phyloP scores from a whole-genome alignment of 805 yeast genomes.

The Saccharomyces eubayanus region DNA sequence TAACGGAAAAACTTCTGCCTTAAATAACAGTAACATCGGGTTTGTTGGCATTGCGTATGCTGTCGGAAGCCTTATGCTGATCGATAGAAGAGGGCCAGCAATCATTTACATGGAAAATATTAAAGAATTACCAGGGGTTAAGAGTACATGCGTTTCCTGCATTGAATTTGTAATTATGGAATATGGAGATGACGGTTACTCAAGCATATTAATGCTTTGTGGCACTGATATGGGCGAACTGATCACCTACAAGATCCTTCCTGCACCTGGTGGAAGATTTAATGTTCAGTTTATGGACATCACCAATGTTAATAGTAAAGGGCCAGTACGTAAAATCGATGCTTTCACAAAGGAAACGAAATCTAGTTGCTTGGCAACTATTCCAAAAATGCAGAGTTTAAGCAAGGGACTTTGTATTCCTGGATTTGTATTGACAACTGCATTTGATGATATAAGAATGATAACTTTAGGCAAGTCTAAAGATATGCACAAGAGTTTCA shows the following conservation, averaged over 20 bases:
- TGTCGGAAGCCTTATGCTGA: conserved; percentile 59
- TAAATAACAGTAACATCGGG: conserved; percentile 65
- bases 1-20: conserved; percentile 45
- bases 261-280: conserved; percentile 52
- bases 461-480: conserved; percentile 10
- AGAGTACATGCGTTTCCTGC: conserved; percentile 39
- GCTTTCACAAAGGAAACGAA: conserved; percentile 56
- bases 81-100: conserved; percentile 75
- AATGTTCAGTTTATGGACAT: conserved; percentile 43
- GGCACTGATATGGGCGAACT: conserved; percentile 74
- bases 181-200: conserved; percentile 53
- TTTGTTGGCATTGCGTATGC: conserved; percentile 73
- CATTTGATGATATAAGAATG: conserved; percentile 44
- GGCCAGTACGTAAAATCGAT: conserved; percentile 46
- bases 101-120: conserved; percentile 39
- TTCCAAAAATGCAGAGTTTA: conserved; percentile 46
- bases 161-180: conserved; percentile 67
- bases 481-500: conserved; percentile 8
- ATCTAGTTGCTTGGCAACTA: conserved; percentile 51
- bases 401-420: conserved; percentile 51
- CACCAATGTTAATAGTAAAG: conserved; percentile 38
- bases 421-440: conserved; percentile 50
- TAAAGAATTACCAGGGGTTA: conserved; percentile 13
- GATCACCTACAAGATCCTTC: conserved; percentile 52
- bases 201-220: conserved; percentile 57